Conservation (phyloP, 805 yeast species). For the Candida ipomoeae region DNA sequence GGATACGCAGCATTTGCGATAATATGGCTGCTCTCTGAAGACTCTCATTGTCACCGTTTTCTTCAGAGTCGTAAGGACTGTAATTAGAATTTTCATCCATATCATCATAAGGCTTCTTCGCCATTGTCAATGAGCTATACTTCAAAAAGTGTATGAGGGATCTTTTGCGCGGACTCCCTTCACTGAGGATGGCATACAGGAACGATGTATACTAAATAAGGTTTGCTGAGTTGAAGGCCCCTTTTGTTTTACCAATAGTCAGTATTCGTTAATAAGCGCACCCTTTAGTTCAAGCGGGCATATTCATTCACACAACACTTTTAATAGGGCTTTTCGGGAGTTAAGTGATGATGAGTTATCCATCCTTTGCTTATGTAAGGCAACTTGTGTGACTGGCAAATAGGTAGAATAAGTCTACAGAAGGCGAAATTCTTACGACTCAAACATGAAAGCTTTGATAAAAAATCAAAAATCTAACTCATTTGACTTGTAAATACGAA, state of each 20-base stretch:
- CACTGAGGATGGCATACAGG: not conserved
- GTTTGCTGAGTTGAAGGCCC: not conserved
- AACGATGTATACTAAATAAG: not conserved
- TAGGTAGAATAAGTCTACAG: not conserved
- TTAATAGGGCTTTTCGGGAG: too few relatives aligned
- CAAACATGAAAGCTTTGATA: not conserved
- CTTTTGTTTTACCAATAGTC: not conserved
- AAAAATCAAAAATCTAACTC: too few relatives aligned
- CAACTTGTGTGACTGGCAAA: not conserved
- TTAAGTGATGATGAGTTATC: too few relatives aligned
- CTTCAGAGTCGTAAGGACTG: not conserved
- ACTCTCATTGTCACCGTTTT: not conserved
- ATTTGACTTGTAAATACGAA: too few relatives aligned
- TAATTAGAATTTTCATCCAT: not conserved
- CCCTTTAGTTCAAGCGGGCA: too few relatives aligned
- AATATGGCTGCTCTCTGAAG: not conserved
- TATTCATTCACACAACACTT: too few relatives aligned
- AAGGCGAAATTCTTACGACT: not conserved
- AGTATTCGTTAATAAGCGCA: too few relatives aligned
- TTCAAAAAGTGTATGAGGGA: not conserved
- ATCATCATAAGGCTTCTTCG: not conserved
- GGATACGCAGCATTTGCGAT: constrained; percentile 11
- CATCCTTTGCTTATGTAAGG: not conserved
- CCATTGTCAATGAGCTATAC: not conserved
- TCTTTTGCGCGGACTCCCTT: not conserved